Evolutionary conservation across 352 stramenopile genomes (phyloP).

Genomic region (Phytopythium helicoides): DNA sequence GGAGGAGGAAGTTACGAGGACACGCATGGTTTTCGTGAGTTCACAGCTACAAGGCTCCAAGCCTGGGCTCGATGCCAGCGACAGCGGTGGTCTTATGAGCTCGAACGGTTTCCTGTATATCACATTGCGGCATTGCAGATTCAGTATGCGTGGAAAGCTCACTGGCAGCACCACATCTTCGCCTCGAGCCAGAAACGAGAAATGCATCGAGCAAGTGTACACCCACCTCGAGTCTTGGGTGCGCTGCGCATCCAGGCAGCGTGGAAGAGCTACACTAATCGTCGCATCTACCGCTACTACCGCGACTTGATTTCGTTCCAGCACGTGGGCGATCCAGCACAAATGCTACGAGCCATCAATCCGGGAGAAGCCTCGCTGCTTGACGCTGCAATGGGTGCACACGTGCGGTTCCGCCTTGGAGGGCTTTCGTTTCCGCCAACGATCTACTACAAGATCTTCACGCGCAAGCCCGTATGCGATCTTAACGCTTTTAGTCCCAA

Average conservation of each 20-base stretch:
- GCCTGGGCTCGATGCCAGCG: conserved; percentile 68
- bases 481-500: conserved; percentile 90
- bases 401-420: conserved; percentile 87
- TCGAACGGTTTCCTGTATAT: conserved; percentile 70
- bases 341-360: conserved; percentile 85
- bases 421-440: conserved; percentile 87
- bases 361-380: conserved; percentile 72
- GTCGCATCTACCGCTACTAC: conserved; percentile 78
- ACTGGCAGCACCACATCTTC: conserved; percentile 41
- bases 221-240: conserved; percentile 8
- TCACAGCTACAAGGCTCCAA: conserved; percentile 59
- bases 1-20: conserved; percentile 50
- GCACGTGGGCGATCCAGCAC: conserved; percentile 67
- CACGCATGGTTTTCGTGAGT: conserved; percentile 50
- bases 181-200: conserved; percentile 14
- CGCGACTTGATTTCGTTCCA: conserved; percentile 79
- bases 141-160: conserved; percentile 64
- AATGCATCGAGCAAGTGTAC: too few species aligned
- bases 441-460: conserved; percentile 95
- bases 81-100: conserved; percentile 35
- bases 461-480: conserved; percentile 80
- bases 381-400: conserved; percentile 75
- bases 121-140: conserved; percentile 86
- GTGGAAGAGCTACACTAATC: conserved; percentile 79
- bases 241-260: conserved; percentile 52